These are phyloP conservation scores for Jacaranda copaia DNA, from an alignment of 257 asterid species.

Conservation along the genomic window DNA sequence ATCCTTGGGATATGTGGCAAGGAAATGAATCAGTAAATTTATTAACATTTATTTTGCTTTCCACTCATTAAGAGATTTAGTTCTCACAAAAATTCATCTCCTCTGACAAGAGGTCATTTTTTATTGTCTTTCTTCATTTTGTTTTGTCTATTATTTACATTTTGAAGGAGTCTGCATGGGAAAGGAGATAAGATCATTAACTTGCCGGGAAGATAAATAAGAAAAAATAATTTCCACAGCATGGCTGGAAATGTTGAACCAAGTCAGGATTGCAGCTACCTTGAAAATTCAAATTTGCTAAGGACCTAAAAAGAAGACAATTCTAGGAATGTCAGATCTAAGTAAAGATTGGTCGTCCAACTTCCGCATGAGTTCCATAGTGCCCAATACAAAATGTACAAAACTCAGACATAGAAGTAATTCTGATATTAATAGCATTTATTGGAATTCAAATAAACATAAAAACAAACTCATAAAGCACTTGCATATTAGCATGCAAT, in stretches of 20 bases:
- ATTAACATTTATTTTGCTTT: neutral
- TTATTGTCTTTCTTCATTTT: neutral
- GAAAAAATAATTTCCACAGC: no score
- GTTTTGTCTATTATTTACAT: neutral
- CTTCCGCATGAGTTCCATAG: neutral
- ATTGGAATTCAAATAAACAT: neutral
- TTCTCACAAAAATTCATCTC: neutral
- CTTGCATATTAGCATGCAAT: no score
- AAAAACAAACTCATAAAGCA: neutral
- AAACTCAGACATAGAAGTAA: neutral
- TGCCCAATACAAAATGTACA: neutral
- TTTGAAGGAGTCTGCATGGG: neutral
- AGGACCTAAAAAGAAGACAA: neutral
- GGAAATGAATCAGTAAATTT: neutral
- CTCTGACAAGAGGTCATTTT: neutral
- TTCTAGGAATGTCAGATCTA: neutral
- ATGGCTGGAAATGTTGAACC: neutral
- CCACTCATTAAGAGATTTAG: neutral
- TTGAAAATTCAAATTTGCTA: neutral
- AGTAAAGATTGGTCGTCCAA: neutral
- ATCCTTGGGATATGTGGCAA: neutral
- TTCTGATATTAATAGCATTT: neutral
- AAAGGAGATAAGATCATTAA: neutral
- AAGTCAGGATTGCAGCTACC: slow-evolving; percentile 17
- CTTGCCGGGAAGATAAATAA: neutral